These are phyloP conservation scores for Tylopilus orsonianus DNA, from an alignment of 1,284 basidiomycete genomes.

Conservation along the genomic window DNA sequence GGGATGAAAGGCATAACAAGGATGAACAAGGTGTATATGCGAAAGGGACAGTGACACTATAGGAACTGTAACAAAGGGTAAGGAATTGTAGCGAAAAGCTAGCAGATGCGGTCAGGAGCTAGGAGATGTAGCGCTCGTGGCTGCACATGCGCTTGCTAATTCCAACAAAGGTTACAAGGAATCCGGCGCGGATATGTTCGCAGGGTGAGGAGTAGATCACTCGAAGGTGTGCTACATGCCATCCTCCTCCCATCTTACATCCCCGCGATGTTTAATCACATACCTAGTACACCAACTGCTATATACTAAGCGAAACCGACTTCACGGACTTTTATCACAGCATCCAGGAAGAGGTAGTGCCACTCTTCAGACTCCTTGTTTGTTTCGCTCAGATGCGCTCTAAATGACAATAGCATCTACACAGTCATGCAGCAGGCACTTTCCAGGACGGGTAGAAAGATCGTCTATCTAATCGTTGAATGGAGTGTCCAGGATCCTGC, in stretches of 20 bases:
- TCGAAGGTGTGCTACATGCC: slow-evolving; percentile 8
- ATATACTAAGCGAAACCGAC: neutral
- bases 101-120: too few species aligned
- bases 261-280: neutral
- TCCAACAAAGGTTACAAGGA: slow-evolving; percentile 8
- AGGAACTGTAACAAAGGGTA: too few species aligned
- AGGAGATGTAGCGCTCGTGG: too few species aligned
- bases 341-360: slow-evolving; percentile 5
- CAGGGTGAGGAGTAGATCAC: slow-evolving; percentile 12
- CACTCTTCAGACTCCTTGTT: neutral
- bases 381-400: neutral
- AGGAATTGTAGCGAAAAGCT: too few species aligned
- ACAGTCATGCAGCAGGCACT: slow-evolving; percentile 13
- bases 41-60: too few species aligned
- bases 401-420: neutral
- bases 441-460: slow-evolving; percentile 42
- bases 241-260: neutral
- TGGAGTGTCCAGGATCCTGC: slow-evolving; percentile 53
- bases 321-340: neutral
- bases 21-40: too few species aligned
- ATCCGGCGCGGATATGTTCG: slow-evolving; percentile 9
- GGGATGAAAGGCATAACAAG: too few species aligned
- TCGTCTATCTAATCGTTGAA: slow-evolving; percentile 56
- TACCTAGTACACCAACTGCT: slow-evolving; percentile 15
- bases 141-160: too few species aligned